Evolutionary conservation across 345 rosid genomes (phyloP).

Genomic region (Cochlearia excelsa): DNA sequence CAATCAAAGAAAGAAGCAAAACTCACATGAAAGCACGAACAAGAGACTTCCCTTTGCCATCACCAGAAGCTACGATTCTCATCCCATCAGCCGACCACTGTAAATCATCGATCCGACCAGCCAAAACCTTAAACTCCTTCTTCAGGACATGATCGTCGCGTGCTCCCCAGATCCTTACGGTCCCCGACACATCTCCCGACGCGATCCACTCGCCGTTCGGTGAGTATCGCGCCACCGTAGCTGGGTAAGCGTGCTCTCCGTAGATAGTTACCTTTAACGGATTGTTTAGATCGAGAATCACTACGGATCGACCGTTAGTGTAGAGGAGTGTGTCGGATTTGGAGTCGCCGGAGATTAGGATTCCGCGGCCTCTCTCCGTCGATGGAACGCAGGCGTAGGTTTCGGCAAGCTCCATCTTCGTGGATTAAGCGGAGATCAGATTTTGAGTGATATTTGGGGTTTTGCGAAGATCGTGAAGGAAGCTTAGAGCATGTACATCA

Average conservation of each 20-base stretch:
- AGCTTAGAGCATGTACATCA: too few species aligned
- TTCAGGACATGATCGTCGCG: conserved; percentile 72
- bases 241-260: conserved; percentile 89
- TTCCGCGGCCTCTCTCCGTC: conserved; percentile 92
- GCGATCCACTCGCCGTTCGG: conserved; percentile 99
- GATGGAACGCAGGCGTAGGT: conserved; percentile 85
- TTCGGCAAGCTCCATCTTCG: conserved; percentile 57
- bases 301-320: conserved; percentile 85
- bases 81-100: conserved; percentile 97
- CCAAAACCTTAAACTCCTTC: conserved; percentile 85
- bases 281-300: conserved; percentile 74
- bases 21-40: conserved; percentile 97
- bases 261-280: conserved; percentile 79
- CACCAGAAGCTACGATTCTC: conserved; percentile 93
- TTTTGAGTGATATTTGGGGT: conserved; percentile 8
- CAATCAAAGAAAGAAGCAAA: not conserved
- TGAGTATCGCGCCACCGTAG: conserved; percentile 89
- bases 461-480: conserved; percentile 11
- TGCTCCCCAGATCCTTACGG: conserved; percentile 96
- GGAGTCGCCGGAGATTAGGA: conserved; percentile 71
- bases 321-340: conserved; percentile 70
- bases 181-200: conserved; percentile 85
- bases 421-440: conserved; percentile 2
- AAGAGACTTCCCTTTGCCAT: conserved; percentile 88
- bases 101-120: conserved; percentile 98